Evolutionary conservation across 106 monocot genomes (phyloP), one percentile per base, ranked within the genome.

Genomic region (Dioscorea zingiberensis): DNA sequence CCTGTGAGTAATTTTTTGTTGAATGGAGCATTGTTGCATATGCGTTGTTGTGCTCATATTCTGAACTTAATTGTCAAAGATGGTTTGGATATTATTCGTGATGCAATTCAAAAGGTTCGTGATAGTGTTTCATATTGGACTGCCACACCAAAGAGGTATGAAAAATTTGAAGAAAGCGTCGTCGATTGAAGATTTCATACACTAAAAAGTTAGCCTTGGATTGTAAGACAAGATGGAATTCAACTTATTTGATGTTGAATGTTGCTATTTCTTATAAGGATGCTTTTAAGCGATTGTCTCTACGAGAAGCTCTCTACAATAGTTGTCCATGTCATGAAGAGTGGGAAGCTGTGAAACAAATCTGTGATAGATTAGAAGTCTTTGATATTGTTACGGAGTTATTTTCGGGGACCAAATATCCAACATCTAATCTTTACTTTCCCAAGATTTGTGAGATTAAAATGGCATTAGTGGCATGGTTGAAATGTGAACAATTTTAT

Each of bases 31-130:
- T 1, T 74, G 4, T 22, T 74, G 11, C 59, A 59, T 23, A 73
- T 73, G 73, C 55, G 44, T 25, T 73, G 73, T 64, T n/a, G 13
- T 18, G 73, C 66, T 21, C 67, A 77, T 49, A 65, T 77, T 29
- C 12, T 77, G n/a, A 77, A 70, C 25, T 48, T 70, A 14, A 65
- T 70, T 45, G 66, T 66, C 0, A 71, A 66, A 21, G 71, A 72
- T 67, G 22, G 66, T 21, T 61, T 78, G 27, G 60, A 62, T 17
- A 24, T 72, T 7, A 78, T 67, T n/a, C 27, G 23, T 9, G 56
- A 47, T 15, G 28, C 15, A 7, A 27, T 77, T 44, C 55, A 70
- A 13, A 64, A 28, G 57, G 44, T 70, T 45, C 55, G 48, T 17
- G 58, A 59, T 22, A 61, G 67, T 75, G 60, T 67, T 53, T 47